These are phyloP conservation scores for Daldinia sp. DNA, from an alignment of 2,329 filamentous ascomycete species.

Conservation along the genomic window DNA sequence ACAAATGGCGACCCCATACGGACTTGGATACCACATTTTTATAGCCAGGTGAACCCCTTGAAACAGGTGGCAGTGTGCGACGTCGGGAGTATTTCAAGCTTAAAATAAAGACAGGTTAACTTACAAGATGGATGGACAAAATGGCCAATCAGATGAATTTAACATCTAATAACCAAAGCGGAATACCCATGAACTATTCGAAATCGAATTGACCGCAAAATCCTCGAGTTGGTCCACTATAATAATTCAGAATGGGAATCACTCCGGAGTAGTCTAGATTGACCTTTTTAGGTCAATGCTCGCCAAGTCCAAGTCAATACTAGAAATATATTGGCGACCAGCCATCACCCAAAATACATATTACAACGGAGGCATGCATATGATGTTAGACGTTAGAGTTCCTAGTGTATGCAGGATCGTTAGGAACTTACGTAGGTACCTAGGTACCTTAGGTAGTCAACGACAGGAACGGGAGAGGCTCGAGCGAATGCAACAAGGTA, in stretches of 20 bases:
- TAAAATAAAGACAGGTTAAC: constrained; percentile 37
- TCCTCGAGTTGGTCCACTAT: not conserved
- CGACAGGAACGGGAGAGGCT: constrained; percentile 27
- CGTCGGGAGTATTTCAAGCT: constrained; percentile 39
- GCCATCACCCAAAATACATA: not conserved
- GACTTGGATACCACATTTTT: constrained; percentile 9
- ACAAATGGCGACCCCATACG: constrained; percentile 15
- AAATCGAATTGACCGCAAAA: not conserved
- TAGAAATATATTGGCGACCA: not conserved
- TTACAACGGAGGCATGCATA: not conserved
- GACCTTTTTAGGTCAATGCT: no score
- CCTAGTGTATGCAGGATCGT: not conserved
- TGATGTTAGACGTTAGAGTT: not conserved
- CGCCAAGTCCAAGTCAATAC: no score
- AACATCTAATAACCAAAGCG: not conserved
- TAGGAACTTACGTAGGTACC: not conserved
- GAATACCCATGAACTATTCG: constrained; percentile 3
- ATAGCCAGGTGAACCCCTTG: constrained; percentile 28
- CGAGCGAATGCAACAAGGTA: constrained; percentile 14
- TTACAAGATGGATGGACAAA: constrained; percentile 26
- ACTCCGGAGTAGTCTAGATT: not conserved
- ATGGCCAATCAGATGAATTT: constrained; percentile 8
- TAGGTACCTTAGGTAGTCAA: not conserved
- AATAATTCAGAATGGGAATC: not conserved
- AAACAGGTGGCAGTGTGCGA: constrained; percentile 35